Evolutionary conservation across 2,329 filamentous ascomycete species (phyloP).

Genomic region (Davidsoniella neocaledoniae): DNA sequence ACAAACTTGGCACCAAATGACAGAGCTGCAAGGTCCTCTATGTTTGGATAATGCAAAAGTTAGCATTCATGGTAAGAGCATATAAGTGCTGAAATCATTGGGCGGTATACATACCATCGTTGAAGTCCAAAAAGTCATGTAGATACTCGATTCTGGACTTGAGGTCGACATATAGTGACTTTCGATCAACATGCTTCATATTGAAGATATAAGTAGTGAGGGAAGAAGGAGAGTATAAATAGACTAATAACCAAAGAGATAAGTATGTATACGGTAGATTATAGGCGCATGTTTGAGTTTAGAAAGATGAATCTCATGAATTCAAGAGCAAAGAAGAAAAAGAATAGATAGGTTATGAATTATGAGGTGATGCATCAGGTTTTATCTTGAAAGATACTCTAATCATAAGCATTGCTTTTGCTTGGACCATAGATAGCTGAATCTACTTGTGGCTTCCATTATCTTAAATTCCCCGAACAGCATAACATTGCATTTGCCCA

Average conservation of each 20-base stretch:
- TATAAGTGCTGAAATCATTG: background rate
- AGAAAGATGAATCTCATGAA: too few species aligned
- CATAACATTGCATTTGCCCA: too few species aligned
- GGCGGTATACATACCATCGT: conserved; percentile 36
- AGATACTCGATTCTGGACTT: conserved; percentile 55
- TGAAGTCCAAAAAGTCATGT: conserved; percentile 62
- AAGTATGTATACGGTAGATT: background rate
- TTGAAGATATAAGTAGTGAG: background rate
- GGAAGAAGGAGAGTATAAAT: too few species aligned
- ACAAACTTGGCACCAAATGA: conserved; percentile 56
- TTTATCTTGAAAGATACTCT: too few species aligned
- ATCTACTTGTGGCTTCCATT: too few species aligned
- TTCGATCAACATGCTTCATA: conserved; percentile 48
- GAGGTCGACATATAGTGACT: conserved; percentile 54
- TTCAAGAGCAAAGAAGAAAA: too few species aligned
- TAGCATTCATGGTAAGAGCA: background rate
- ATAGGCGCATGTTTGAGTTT: background rate
- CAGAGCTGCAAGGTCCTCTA: conserved; percentile 58
- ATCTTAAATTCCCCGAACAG: too few species aligned
- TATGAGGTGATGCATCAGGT: too few species aligned
- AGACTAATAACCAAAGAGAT: background rate
- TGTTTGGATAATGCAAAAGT: background rate
- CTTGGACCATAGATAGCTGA: too few species aligned
- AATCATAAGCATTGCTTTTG: too few species aligned
- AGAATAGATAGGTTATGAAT: background rate